Evolutionary conservation across 2,329 filamentous ascomycete species (phyloP).

Genomic region (Exophiala calicioides): DNA sequence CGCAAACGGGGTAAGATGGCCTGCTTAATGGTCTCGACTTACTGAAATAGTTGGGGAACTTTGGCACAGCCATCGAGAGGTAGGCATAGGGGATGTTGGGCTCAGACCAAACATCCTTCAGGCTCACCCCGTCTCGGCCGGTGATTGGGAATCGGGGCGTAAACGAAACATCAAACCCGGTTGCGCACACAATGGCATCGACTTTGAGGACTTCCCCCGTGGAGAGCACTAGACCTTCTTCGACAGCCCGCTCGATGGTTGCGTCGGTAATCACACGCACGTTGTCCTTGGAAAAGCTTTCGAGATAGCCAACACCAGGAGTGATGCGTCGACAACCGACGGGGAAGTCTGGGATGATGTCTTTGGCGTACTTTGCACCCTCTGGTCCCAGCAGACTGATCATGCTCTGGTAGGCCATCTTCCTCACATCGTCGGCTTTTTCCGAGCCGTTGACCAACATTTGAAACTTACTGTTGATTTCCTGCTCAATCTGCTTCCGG

Average conservation of each 20-base stretch:
- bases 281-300: constrained; percentile 59
- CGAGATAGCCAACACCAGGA: constrained; percentile 46
- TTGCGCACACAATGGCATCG: constrained; percentile 38
- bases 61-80: constrained; percentile 27
- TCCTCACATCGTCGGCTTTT: background rate
- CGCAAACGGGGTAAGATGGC: background rate
- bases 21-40: background rate
- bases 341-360: constrained; percentile 30
- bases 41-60: constrained; percentile 38
- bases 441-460: constrained; percentile 13
- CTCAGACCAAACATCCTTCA: constrained; percentile 10
- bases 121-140: constrained; percentile 31
- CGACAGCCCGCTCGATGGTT: constrained; percentile 62
- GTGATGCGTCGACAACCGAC: constrained; percentile 51
- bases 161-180: constrained; percentile 41
- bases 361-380: background rate
- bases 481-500: constrained; percentile 34
- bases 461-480: constrained; percentile 29
- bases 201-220: constrained; percentile 21
- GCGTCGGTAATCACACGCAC: constrained; percentile 59
- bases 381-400: background rate
- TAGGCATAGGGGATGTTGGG: constrained; percentile 31
- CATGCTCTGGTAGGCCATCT: background rate
- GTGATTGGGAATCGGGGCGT: constrained; percentile 39
- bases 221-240: constrained; percentile 43